Conservation (phyloP, 129 eudicot genomes). For the Helianthus tuberosus region DNA sequence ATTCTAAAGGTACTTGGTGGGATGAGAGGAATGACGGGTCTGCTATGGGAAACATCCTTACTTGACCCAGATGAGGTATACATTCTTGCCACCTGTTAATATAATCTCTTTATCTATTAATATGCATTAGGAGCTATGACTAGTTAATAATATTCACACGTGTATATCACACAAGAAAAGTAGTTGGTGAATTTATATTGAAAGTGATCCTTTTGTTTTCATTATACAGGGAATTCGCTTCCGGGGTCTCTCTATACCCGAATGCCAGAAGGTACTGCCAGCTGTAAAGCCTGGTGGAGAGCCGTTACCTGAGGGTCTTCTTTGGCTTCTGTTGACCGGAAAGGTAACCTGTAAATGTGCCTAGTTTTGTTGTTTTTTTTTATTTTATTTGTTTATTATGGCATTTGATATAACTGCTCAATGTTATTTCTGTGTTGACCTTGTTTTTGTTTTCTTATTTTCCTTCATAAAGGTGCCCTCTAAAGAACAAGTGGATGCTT, state of each 20-base stretch:
- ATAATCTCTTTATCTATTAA: background rate
- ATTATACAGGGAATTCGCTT: slow-evolving; percentile 71
- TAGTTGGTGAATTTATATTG: slow-evolving; percentile 41
- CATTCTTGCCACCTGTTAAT: background rate
- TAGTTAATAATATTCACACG: background rate
- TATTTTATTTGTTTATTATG: background rate
- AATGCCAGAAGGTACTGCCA: slow-evolving; percentile 81
- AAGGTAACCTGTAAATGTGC: slow-evolving; percentile 43
- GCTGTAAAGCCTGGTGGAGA: slow-evolving; percentile 83
- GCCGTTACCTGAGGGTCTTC: slow-evolving; percentile 89
- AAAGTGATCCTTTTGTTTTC: background rate
- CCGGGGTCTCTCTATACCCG: slow-evolving; percentile 78
- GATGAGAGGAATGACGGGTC: slow-evolving; percentile 97
- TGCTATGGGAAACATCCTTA: slow-evolving; percentile 93
- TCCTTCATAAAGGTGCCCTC: slow-evolving; percentile 72
- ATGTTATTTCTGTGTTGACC: slow-evolving; percentile 1
- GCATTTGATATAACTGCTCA: slow-evolving; percentile 1
- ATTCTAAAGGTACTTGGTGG: slow-evolving; percentile 81
- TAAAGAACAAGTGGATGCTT: slow-evolving; percentile 86
- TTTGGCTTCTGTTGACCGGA: slow-evolving; percentile 92
- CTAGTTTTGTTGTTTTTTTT: background rate
- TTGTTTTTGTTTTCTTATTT: slow-evolving; percentile 12
- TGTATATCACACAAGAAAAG: background rate
- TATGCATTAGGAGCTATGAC: slow-evolving; percentile 1
- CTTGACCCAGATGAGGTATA: slow-evolving; percentile 91